Base-by-base conservation (phyloP, 805 yeast species). In the Wickerhamomyces rabaulensis region DNA sequence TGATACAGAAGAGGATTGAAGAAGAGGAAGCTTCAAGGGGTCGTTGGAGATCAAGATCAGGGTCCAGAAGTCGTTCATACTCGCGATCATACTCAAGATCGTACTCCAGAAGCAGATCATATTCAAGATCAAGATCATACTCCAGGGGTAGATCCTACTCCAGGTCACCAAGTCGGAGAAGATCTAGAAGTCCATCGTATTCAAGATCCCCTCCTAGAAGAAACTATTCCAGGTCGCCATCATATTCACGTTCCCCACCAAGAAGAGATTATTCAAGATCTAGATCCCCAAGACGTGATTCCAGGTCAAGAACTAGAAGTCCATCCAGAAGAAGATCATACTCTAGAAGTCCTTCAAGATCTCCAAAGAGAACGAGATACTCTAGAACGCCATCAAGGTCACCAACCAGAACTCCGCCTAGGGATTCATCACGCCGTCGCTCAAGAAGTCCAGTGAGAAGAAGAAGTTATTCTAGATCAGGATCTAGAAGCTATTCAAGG, bases 331-430 rank as follows among this genome's bases (percentile, higher is more conserved):
- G 67, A 9, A 49, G 60, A 43, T 52, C 62, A 21, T 23, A 43
- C 36, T 29, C 46, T 6, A 12, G 42, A 10, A 40, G 42, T 8
- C 22, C 22, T 17, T 40, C 52, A 3, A 43, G 50, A 35, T 44
- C 56, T 10, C 43, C 51, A 36, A 21, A 39, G 10, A 39, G 50
- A 39, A n/a, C 19, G 29, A 45, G 49, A 20, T 48, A 46, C 31
- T 58, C 65, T 3, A 48, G 59, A 36, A 48, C 63, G 1, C 58
- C 57, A 12, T 53, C 66, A 17, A 50, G 61, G 43, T 42, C 59
- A 21, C 48, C 47, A 27, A 22, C 44, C n/a, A 31, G 36, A 36
- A 19, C 15, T n/a, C n/a, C n/a, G n/a, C n/a, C n/a, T 17, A 16
- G 21, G 17, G 19, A 21, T 6, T 15, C 10, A 2, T 41, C 21